Percentiles rank a stretch among this genome's conserved stretches.
These are phyloP conservation scores for Globisporangium spiculum DNA, from an alignment of 352 stramenopile species.

Conservation along the genomic window DNA sequence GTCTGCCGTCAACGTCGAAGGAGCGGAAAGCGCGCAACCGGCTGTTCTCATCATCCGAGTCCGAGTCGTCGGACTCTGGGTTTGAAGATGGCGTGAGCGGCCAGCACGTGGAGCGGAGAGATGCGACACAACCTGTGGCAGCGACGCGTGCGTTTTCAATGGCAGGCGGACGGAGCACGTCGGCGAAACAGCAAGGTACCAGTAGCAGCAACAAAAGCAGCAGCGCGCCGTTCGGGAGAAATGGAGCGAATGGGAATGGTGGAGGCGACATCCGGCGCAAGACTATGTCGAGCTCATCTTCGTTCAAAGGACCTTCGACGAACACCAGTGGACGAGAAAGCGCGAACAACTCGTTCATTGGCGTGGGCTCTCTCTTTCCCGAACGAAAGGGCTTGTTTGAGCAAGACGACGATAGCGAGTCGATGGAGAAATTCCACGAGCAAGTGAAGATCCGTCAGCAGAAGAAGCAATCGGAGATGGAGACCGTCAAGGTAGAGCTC, in stretches of 20 bases:
- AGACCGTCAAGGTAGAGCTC: constrained; percentile 42
- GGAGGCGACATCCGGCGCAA: constrained; percentile 11
- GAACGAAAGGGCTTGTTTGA: constrained; percentile 78
- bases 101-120: not conserved
- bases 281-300: constrained; percentile 11
- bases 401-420: constrained; percentile 68
- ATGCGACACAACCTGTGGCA: not conserved
- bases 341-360: constrained; percentile 16
- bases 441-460: constrained; percentile 68
- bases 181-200: constrained; percentile 11
- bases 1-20: constrained; percentile 10
- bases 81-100: constrained; percentile 8
- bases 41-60: constrained; percentile 25
- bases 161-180: constrained; percentile 7
- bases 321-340: constrained; percentile 6
- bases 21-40: constrained; percentile 20
- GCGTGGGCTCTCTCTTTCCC: not conserved
- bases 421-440: constrained; percentile 68
- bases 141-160: constrained; percentile 13
- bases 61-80: constrained; percentile 16
- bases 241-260: constrained; percentile 9
- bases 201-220: constrained; percentile 13
- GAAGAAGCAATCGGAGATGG: constrained; percentile 66
- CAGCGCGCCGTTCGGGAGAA: constrained; percentile 4
- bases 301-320: constrained; percentile 12